Base-by-base conservation (phyloP, 306 rosid genomes). In the Inga laurina region DNA sequence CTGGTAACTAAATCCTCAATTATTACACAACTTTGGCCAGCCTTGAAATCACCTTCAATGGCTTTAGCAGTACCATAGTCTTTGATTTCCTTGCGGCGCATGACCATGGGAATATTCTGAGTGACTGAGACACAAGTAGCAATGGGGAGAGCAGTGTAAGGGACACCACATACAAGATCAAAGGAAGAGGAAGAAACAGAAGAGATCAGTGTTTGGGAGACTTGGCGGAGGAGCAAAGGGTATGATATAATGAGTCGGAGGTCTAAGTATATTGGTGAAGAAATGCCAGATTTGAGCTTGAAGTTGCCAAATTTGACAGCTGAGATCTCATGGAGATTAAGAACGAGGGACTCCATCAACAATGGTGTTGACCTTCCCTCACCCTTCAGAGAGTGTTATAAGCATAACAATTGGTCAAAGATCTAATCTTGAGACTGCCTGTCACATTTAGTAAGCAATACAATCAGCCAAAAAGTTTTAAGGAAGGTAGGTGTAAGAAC, bases 281-380 rank as follows among this genome's bases (percentile, higher is more conserved):
- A 86, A 86, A 95, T 95, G 79, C 98, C 98, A 64, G 98, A 93
- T 80, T 93, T 93, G 77, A 95, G 95, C 90, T 92, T 93, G 91
- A 93, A 95, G 91, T 86, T 89, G 43, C 98, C 98, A 75, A 95
- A 95, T 59, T 95, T 95, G 30, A 95, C 97, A 52, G 98, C 98
- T 32, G 98, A 91, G 76, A 95, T 92, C 70, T 95, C 98, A 77
- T 92, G 93, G 83, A 95, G 97, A 39, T 89, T 74, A 45, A 95
- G 92, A 82, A 95, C 83, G 0, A 95, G 85, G 72, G 98, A 89
- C 84, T 95, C 98, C 87, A 81, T 82, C 27, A 90, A 85, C 46
- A 93, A 48, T 3, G 90, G 64, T 15, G 88, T 18, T 18, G 91
- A 30, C 92, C 87, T 89, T 81, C 61, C 22, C 44, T 8, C 74